Conservation (phyloP, 2,329 filamentous ascomycete species). For the Sphaerulina vaccinii region DNA sequence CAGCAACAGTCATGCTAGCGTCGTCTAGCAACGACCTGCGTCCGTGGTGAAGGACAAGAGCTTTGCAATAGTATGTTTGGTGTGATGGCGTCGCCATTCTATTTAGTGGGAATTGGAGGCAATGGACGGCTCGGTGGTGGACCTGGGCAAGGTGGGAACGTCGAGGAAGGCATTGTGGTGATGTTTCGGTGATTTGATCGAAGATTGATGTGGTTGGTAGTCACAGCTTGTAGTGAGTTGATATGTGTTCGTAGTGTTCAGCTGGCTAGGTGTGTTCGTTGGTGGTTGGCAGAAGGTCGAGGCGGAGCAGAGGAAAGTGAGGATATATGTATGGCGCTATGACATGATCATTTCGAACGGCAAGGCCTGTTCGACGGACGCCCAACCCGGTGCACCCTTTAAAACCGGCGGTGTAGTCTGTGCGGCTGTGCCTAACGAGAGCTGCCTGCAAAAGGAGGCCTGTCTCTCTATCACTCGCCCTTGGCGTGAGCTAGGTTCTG, state of each 20-base stretch:
- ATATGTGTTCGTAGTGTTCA: constrained; percentile 5
- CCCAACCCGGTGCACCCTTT: constrained; percentile 12
- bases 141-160: constrained; percentile 49
- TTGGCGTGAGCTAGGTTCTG: constrained; percentile 13
- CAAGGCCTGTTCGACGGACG: constrained; percentile 19
- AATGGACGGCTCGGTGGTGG: constrained; percentile 50
- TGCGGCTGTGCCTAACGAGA: constrained; percentile 21
- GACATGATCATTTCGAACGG: constrained; percentile 23
- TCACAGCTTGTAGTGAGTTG: neutral
- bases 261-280: constrained; percentile 6
- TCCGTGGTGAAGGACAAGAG: neutral
- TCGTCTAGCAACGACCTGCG: neutral
- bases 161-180: constrained; percentile 42
- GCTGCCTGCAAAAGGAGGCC: constrained; percentile 22
- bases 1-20: neutral
- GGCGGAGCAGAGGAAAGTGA: constrained; percentile 11
- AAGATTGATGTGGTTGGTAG: neutral
- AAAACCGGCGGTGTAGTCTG: constrained; percentile 16
- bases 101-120: constrained; percentile 46
- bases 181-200: neutral
- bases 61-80: neutral
- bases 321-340: constrained; percentile 19
- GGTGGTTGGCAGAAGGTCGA: neutral
- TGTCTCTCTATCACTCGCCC: constrained; percentile 3
- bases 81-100: constrained; percentile 14